These are phyloP conservation scores for Camptophora hylomeconis DNA, from an alignment of 2,329 filamentous ascomycete genomes.

Conservation along the genomic window DNA sequence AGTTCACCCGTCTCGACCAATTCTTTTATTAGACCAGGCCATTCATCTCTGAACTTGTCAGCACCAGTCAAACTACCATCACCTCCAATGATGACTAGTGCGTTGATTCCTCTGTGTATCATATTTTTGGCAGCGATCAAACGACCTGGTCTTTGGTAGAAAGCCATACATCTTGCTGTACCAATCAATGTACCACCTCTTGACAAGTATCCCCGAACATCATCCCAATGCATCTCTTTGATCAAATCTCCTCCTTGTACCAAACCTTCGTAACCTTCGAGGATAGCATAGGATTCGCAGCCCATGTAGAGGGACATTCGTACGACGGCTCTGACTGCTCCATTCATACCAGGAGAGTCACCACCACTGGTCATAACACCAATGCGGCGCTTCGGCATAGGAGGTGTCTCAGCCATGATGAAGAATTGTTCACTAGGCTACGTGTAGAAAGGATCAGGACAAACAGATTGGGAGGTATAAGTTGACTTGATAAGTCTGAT, in stretches of 20 bases:
- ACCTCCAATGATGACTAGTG: constrained; percentile 90
- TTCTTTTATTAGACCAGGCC: constrained; percentile 78
- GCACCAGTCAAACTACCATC: constrained; percentile 93
- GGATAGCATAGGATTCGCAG: constrained; percentile 68
- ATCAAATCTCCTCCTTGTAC: constrained; percentile 84
- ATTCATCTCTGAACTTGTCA: constrained; percentile 83
- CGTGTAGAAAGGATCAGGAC: no score
- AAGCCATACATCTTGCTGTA: constrained; percentile 82
- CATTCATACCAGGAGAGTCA: constrained; percentile 92
- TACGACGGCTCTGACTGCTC: constrained; percentile 76
- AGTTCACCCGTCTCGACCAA: constrained; percentile 64
- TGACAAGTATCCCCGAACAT: constrained; percentile 86
- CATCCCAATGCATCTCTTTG: constrained; percentile 75
- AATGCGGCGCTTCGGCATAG: constrained; percentile 50
- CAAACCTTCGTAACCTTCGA: constrained; percentile 92
- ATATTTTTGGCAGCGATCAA: constrained; percentile 85
- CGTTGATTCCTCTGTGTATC: constrained; percentile 84
- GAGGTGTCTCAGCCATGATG: constrained; percentile 17
- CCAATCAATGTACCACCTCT: constrained; percentile 94
- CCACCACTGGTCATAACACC: constrained; percentile 90
- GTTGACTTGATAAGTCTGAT: no score
- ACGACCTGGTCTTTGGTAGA: constrained; percentile 77
- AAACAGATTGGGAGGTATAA: no score
- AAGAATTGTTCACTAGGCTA: not conserved
- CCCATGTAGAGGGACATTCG: constrained; percentile 78